Percentiles rank a stretch among this genome's conserved stretches.
Conservation (phyloP, 495 filamentous ascomycete species). For the Parathielavia appendiculata region DNA sequence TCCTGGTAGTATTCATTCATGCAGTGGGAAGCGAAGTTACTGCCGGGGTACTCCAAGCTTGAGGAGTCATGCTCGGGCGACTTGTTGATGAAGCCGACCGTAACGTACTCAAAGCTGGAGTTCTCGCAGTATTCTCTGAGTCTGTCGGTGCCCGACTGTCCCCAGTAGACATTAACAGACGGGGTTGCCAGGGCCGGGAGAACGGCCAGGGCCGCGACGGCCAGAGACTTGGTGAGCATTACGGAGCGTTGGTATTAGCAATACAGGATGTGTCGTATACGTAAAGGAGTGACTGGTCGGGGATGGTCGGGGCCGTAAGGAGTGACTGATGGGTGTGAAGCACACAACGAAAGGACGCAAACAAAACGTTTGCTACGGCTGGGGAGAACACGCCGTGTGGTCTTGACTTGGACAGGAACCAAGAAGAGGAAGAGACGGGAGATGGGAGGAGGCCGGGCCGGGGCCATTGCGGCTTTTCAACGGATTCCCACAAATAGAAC, state of each 20-base stretch:
- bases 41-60: constrained; percentile 34
- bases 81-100: constrained; percentile 40
- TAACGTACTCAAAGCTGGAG: constrained; percentile 38
- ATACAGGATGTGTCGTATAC: constrained; percentile 16
- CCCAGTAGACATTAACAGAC: constrained; percentile 36
- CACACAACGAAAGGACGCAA: constrained; percentile 46
- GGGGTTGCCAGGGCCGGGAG: constrained; percentile 27
- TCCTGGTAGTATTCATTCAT: constrained; percentile 28
- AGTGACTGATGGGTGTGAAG: constrained; percentile 31
- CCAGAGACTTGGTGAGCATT: constrained; percentile 36
- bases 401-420: constrained; percentile 32
- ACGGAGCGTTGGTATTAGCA: constrained; percentile 25
- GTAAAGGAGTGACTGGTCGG: constrained; percentile 23
- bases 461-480: constrained; percentile 22
- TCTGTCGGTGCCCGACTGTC: constrained; percentile 31
- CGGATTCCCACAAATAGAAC: constrained; percentile 3
- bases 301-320: constrained; percentile 31
- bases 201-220: constrained; percentile 33
- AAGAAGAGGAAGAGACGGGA: constrained; percentile 13
- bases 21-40: constrained; percentile 41
- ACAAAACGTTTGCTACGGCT: constrained; percentile 41
- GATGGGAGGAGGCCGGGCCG: constrained; percentile 10
- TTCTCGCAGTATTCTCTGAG: constrained; percentile 32
- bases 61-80: constrained; percentile 36
- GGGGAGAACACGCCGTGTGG: constrained; percentile 34